Evolutionary conservation across 1,139 yeast species (phyloP).

Genomic region (Zygoascus meyerae): DNA sequence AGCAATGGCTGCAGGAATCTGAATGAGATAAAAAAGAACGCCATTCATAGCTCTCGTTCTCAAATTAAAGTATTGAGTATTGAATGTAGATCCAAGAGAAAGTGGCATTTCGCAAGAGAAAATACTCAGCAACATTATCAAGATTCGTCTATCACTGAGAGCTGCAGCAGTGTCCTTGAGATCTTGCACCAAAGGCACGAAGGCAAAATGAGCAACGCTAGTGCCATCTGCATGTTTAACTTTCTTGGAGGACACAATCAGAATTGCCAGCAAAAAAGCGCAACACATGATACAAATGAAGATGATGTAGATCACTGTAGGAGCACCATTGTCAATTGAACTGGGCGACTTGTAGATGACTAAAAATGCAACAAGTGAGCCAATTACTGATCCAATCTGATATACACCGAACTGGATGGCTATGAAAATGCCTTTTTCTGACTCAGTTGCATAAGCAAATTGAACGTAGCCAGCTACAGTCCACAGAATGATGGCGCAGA

Average conservation of each 20-base stretch:
- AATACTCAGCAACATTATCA: constrained; percentile 13
- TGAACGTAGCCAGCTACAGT: constrained; percentile 13
- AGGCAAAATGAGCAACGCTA: constrained; percentile 7
- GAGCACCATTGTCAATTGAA: constrained; percentile 13
- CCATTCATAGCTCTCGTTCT: constrained; percentile 14
- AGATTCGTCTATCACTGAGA: constrained; percentile 9
- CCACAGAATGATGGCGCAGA: constrained; percentile 15
- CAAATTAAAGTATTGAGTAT: constrained; percentile 12
- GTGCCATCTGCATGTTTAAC: constrained; percentile 15
- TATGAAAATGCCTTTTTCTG: constrained; percentile 14
- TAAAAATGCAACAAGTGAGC: constrained; percentile 11
- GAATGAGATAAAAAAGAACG: constrained; percentile 12
- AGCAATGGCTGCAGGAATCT: constrained; percentile 15
- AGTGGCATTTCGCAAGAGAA: constrained; percentile 14
- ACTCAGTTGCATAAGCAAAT: constrained; percentile 14
- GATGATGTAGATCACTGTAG: constrained; percentile 14
- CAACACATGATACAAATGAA: constrained; percentile 14
- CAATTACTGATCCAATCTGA: constrained; percentile 14
- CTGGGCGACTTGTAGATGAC: constrained; percentile 3
- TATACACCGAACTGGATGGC: constrained; percentile 11
- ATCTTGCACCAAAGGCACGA: constrained; percentile 5
- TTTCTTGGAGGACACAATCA: constrained; percentile 13
- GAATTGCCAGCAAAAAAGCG: constrained; percentile 9
- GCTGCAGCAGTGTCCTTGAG: constrained; percentile 8
- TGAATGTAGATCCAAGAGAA: constrained; percentile 13